Base-by-base conservation (phyloP, 345 rosid genomes). In the Heritiera littoralis region DNA sequence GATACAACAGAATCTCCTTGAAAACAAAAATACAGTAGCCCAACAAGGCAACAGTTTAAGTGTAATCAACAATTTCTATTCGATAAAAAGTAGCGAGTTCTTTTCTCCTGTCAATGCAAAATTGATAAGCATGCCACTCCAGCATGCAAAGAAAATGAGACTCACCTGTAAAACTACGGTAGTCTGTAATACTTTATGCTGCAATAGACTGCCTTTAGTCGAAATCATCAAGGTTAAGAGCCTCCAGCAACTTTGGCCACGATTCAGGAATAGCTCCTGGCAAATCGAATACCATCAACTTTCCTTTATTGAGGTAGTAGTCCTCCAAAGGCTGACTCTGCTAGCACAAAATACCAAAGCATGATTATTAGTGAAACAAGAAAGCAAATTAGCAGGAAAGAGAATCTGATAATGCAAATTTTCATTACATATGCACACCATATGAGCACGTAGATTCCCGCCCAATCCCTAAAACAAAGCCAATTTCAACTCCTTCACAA, bases 241-340 rank as follows among this genome's bases (percentile, higher is more conserved):
- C 97, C 86, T 92, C 90, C 79, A 93, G 89, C 83, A 95, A 84
- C 92, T 90, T 95, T 54, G 98, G 99, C 99, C 99, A 95, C 0
- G 99, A 92, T 82, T 92, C 97, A 0, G 92, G 97, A 81, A 95
- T 93, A 78, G 98, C 98, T 64, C 98, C 99, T 52, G 98, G 99
- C 80, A 96, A 84, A 61, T 89, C 86, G 59, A 96, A 96, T 86
- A 92, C 98, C 89, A 92, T 79, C 55, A 96, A 85, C 80, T 90
- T 94, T 46, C 92, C 97, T 72, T 78, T 86, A 72, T 54, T 86
- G 18, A 89, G 90, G 86, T 94, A 96, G 84, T 86, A 94, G 5
- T 87, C 97, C 85, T 96, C 98, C 75, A 94, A 86, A 48, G 99
- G 99, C 77, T 82, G 95, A 85, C 97, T 92, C 99, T 96, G 93